Conservation (phyloP, 1,284 basidiomycete species). For the Malassezia sympodialis region DNA sequence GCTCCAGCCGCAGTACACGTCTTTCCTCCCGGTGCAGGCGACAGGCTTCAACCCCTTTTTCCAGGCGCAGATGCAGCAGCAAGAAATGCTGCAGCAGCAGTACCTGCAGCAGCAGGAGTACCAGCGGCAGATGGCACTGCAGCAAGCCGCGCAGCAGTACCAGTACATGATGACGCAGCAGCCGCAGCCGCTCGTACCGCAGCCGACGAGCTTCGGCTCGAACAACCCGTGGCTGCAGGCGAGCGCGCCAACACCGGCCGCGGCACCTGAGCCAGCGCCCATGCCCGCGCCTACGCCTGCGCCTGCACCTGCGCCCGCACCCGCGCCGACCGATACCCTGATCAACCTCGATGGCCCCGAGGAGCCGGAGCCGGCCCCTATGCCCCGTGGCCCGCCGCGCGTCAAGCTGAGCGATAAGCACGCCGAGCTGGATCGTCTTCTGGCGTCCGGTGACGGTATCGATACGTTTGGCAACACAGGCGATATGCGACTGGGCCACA, state of each 20-base stretch:
- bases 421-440: conserved; percentile 41
- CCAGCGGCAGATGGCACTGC: conserved; percentile 48
- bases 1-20: conserved; percentile 53
- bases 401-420: conserved; percentile 20
- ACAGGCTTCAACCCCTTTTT: conserved; percentile 38
- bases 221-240: conserved; percentile 67
- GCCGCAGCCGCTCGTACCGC: conserved; percentile 49
- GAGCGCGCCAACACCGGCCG: conserved; percentile 3
- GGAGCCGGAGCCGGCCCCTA: background rate
- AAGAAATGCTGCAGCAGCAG: conserved; percentile 58
- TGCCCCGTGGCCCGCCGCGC: conserved; percentile 15
- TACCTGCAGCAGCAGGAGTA: conserved; percentile 42
- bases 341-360: conserved; percentile 12
- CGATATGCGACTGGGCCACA: conserved; percentile 41
- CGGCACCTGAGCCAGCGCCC: conserved; percentile 11
- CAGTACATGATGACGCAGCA: conserved; percentile 49
- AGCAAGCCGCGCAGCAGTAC: conserved; percentile 49
- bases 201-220: conserved; percentile 62
- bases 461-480: conserved; percentile 48
- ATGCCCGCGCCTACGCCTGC: conserved; percentile 6
- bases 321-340: conserved; percentile 18
- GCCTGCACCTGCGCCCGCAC: background rate
- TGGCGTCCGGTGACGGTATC: conserved; percentile 41
- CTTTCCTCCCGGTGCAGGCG: conserved; percentile 54
- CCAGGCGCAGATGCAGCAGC: conserved; percentile 57